phyloP scores from a whole-genome alignment of 352 stramenopile genomes.

The Pythium utonaiense region DNA sequence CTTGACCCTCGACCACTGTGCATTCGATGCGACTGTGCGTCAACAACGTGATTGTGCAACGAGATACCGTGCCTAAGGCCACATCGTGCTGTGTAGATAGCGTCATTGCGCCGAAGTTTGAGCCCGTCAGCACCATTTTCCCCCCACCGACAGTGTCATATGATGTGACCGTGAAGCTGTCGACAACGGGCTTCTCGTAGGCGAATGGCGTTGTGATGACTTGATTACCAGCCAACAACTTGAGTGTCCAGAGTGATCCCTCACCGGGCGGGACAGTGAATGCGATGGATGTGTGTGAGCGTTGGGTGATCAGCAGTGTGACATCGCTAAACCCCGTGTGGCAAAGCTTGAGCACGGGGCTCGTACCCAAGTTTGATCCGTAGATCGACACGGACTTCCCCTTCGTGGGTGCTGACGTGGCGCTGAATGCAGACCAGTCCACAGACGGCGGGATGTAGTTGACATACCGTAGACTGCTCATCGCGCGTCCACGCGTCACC shows the following conservation, averaged over 20 bases:
- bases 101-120: conserved; percentile 46
- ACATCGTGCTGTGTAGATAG: conserved; percentile 38
- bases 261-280: conserved; percentile 50
- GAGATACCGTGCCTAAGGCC: conserved; percentile 15
- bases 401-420: conserved; percentile 29
- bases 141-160: conserved; percentile 41
- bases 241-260: conserved; percentile 34
- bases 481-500: conserved; percentile 30
- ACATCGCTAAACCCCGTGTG: background rate
- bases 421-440: conserved; percentile 33
- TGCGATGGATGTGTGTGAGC: conserved; percentile 31
- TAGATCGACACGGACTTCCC: conserved; percentile 41
- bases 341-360: conserved; percentile 30
- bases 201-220: conserved; percentile 31
- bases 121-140: conserved; percentile 37
- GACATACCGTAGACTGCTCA: conserved; percentile 42
- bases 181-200: conserved; percentile 50
- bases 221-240: conserved; percentile 43
- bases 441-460: conserved; percentile 48
- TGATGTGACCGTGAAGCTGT: conserved; percentile 28
- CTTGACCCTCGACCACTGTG: conserved; percentile 38
- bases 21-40: conserved; percentile 37
- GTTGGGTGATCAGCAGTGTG: conserved; percentile 22
- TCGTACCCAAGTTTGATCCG: conserved; percentile 53
- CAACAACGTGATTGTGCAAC: conserved; percentile 33